These are phyloP conservation scores for Begonia fuchsioides DNA, from an alignment of 306 rosid genomes.

Conservation along the genomic window DNA sequence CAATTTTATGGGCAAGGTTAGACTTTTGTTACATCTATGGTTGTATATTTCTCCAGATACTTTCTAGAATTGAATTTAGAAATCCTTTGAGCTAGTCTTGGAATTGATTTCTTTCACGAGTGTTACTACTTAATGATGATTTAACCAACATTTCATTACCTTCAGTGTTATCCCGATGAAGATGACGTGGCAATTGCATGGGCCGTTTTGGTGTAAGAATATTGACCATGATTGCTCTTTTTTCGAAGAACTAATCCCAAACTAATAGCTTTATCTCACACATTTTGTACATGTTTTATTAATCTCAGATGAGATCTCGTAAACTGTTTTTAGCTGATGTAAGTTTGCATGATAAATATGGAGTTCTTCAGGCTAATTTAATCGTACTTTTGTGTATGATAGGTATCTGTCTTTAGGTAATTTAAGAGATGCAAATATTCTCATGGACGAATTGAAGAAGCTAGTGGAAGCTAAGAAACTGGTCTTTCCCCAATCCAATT, in stretches of 20 bases:
- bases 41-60: no score
- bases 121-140: neutral
- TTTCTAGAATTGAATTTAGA: neutral
- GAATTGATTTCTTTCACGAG: neutral
- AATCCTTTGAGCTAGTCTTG: neutral
- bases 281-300: no score
- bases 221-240: neutral
- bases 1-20: conserved; percentile 81
- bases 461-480: conserved; percentile 32
- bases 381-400: conserved; percentile 4
- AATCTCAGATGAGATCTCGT: no score
- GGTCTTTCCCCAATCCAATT: conserved; percentile 46
- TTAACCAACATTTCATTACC: conserved; percentile 16
- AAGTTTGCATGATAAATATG: no score
- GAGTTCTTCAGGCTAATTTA: no score
- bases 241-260: neutral
- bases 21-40: neutral
- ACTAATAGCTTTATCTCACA: no score
- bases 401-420: conserved; percentile 81
- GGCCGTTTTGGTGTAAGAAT: conserved; percentile 66
- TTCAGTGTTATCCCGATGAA: conserved; percentile 92
- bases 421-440: conserved; percentile 70
- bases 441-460: conserved; percentile 68
- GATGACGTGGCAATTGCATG: conserved; percentile 88
- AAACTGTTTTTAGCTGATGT: no score